These are phyloP conservation scores for Kurtzmaniella natalensis DNA, from an alignment of 1,139 yeast genomes.

Conservation along the genomic window DNA sequence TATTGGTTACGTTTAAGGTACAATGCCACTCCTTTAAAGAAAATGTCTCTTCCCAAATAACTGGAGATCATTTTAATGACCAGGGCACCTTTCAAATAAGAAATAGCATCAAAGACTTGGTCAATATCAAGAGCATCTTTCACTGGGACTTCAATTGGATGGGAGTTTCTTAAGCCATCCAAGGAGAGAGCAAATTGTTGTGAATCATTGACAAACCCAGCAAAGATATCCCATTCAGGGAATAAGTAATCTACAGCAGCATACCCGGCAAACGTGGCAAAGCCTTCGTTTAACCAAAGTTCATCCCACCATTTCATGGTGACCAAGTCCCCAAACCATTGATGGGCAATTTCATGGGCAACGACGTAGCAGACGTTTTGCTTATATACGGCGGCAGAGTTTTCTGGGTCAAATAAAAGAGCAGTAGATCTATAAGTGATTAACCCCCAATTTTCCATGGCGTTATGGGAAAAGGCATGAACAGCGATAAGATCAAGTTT, in stretches of 20 bases:
- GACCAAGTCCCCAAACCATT: slow-evolving; percentile 61
- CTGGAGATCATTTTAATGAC: slow-evolving; percentile 66
- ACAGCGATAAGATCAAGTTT: slow-evolving; percentile 56
- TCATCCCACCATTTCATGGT: slow-evolving; percentile 68
- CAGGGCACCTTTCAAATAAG: slow-evolving; percentile 81
- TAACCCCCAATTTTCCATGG: slow-evolving; percentile 62
- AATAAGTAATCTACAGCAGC: slow-evolving; percentile 47
- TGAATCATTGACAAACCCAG: slow-evolving; percentile 47
- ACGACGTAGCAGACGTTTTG: slow-evolving; percentile 59
- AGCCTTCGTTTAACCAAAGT: slow-evolving; percentile 60
- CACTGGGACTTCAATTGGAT: slow-evolving; percentile 57
- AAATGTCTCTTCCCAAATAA: slow-evolving; percentile 61
- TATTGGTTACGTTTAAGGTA: slow-evolving; percentile 68
- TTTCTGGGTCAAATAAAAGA: slow-evolving; percentile 43
- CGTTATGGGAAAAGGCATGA: slow-evolving; percentile 56
- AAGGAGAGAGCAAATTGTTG: slow-evolving; percentile 49
- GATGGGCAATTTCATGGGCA: slow-evolving; percentile 61
- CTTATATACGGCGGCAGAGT: slow-evolving; percentile 40
- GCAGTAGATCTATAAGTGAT: slow-evolving; percentile 54
- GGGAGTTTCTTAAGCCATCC: slow-evolving; percentile 52
- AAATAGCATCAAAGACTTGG: slow-evolving; percentile 55
- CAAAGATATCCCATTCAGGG: slow-evolving; percentile 59
- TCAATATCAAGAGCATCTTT: slow-evolving; percentile 51
- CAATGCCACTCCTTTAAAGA: slow-evolving; percentile 67
- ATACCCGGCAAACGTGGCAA: slow-evolving; percentile 59